Evolutionary conservation across 2,329 filamentous ascomycete species (phyloP).

Genomic region (Colletotrichum sp.): DNA sequence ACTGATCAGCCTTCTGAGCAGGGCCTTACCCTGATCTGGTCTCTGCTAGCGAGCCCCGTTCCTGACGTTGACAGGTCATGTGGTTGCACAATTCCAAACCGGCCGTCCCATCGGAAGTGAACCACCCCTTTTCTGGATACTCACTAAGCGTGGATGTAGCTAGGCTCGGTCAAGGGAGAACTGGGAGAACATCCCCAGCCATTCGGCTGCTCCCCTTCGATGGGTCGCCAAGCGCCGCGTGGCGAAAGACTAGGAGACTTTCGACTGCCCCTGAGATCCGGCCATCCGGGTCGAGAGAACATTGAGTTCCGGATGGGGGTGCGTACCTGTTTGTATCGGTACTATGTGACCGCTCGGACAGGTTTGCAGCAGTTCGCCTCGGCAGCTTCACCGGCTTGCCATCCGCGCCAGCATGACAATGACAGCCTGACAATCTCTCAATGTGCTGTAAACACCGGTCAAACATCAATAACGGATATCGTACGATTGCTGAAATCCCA

Average conservation of each 20-base stretch:
- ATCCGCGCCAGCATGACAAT: background rate
- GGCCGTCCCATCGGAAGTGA: slow-evolving; percentile 20
- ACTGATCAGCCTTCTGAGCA: slow-evolving; percentile 15
- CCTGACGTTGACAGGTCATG: slow-evolving; percentile 23
- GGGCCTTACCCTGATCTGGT: slow-evolving; percentile 7
- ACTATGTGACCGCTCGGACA: background rate
- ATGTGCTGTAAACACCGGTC: background rate
- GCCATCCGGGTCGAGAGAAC: slow-evolving; percentile 21
- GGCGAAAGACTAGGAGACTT: slow-evolving; percentile 21
- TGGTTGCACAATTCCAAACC: slow-evolving; percentile 18
- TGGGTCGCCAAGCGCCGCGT: slow-evolving; percentile 21
- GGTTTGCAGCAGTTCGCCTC: background rate
- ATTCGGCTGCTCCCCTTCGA: slow-evolving; percentile 24
- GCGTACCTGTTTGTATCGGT: slow-evolving; percentile 13
- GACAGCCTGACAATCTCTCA: background rate
- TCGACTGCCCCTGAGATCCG: slow-evolving; percentile 21
- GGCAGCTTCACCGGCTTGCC: background rate
- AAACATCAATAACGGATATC: background rate
- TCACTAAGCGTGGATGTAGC: slow-evolving; percentile 1
- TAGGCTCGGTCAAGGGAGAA: slow-evolving; percentile 12
- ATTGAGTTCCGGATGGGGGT: background rate
- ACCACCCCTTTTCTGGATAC: slow-evolving; percentile 17
- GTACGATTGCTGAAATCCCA: background rate
- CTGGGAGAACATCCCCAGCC: slow-evolving; percentile 18
- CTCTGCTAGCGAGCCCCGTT: slow-evolving; percentile 15